Evolutionary conservation across 139 green algal genomes (phyloP), one percentile per base, ranked within the genome.

Genomic region (Tetradesmus obliquus): DNA sequence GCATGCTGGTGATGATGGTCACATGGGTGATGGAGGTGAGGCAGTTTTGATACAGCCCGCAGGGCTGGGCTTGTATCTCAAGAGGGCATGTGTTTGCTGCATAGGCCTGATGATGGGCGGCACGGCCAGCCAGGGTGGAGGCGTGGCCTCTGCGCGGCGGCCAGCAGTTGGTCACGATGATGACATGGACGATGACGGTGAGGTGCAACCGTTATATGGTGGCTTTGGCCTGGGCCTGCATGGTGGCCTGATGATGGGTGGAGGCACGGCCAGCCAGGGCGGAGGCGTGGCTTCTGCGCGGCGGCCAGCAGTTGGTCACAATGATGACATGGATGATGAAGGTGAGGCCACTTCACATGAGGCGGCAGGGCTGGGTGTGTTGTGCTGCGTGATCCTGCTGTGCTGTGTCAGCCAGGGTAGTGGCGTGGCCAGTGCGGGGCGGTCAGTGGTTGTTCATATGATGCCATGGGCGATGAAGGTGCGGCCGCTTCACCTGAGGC

Each of bases 221-320:
- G 32, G 32, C 32, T 45, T 45, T 45, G 32, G 85, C 62, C 82
- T 89, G 85, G 85, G 82, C 17, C 66, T 82, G 22, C 66, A 89
- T 7, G 45, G 10, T 9, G 54, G 9, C 4, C 9, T 69, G 54
- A 45, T 45, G 32, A 45, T 45, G 32, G 32, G 32, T 45, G 82
- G 82, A 13, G 76, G 76, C n/a, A 17, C 54, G 6, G 15, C 13
- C 0, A 45, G 32, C 32, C 32, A 45, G 32, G 32, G 32, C 0
- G 32, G 32, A 45, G 32, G 32, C 32, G 32, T 45, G 32, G 32
- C 32, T 45, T 45, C 32, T 45, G 32, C 32, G 66, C 66, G 15
- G 17, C 66, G 17, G 17, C 3, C 15, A 24, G 66, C 66, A 24
- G 15, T 3, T 45, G 32, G 32, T 45, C 32, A 45, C 17, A 9